These are phyloP conservation scores for Dendrobium officinale DNA, from an alignment of 106 monocot species.

Conservation along the genomic window DNA sequence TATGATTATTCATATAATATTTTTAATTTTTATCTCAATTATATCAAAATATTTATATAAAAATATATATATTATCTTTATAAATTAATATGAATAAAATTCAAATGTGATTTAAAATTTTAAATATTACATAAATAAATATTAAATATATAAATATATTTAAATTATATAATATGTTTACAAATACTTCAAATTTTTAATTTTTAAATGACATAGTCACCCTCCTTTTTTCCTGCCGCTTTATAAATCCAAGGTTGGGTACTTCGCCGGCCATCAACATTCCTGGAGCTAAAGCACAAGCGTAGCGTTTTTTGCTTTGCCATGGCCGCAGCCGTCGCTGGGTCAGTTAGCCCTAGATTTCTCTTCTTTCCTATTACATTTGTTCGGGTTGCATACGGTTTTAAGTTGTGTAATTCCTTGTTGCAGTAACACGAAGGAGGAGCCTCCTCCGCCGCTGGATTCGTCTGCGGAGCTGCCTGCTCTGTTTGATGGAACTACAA, in stretches of 20 bases:
- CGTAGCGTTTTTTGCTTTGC: background rate
- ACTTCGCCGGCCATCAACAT: background rate
- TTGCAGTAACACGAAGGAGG: constrained; percentile 23
- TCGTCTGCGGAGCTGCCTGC: constrained; percentile 41
- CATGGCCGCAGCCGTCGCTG: constrained; percentile 2
- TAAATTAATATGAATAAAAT: no score
- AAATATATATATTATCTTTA: no score
- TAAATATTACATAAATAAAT: no score
- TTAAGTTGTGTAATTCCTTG: background rate
- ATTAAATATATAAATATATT: no score
- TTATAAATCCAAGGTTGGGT: background rate
- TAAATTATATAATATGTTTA: no score
- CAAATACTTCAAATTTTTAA: no score
- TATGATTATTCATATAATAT: no score
- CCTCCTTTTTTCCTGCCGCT: background rate
- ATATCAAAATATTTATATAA: no score
- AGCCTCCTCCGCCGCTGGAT: constrained; percentile 43
- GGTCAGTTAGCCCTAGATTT: background rate
- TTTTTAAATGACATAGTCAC: no score
- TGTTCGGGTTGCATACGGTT: background rate
- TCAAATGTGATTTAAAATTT: no score
- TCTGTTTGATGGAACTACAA: constrained; percentile 82
- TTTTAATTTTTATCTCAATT: no score
- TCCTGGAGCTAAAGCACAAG: background rate
- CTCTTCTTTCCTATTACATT: background rate